These are phyloP conservation scores for Eragrostis tef DNA, from an alignment of 202 grass and related monocot genomes.

Conservation along the genomic window DNA sequence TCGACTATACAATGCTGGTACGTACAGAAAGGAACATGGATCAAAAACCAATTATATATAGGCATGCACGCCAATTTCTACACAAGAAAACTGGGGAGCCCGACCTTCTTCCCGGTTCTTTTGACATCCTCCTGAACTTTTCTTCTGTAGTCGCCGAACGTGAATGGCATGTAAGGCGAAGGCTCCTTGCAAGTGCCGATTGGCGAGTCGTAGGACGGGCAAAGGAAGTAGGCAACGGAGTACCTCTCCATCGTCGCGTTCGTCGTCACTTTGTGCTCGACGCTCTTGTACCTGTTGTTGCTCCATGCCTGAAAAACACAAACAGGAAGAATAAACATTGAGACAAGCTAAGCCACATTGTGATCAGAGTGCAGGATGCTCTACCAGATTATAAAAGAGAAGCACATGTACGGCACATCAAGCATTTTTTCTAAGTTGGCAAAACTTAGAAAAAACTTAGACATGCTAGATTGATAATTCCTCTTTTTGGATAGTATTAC, in stretches of 20 bases:
- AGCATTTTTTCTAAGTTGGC: background rate
- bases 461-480: background rate
- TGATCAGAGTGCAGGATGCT: background rate
- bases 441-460: too few species aligned
- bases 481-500: background rate
- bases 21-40: slow-evolving; percentile 24
- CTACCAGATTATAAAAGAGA: slow-evolving; percentile 2
- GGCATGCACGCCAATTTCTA: slow-evolving; percentile 5
- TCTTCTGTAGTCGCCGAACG: slow-evolving; percentile 81
- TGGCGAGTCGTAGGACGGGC: slow-evolving; percentile 69
- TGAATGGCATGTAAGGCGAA: slow-evolving; percentile 70
- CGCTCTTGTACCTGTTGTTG: slow-evolving; percentile 87
- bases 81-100: slow-evolving; percentile 68
- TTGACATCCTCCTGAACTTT: slow-evolving; percentile 78
- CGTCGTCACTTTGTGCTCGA: slow-evolving; percentile 78
- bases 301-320: slow-evolving; percentile 80
- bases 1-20: slow-evolving; percentile 5
- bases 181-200: slow-evolving; percentile 63
- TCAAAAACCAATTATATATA: background rate
- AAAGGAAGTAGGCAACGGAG: slow-evolving; percentile 81
- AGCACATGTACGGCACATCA: background rate
- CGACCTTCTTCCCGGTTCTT: slow-evolving; percentile 64
- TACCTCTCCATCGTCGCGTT: slow-evolving; percentile 67
- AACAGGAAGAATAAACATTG: background rate
- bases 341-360: background rate